Evolutionary conservation across 2,329 filamentous ascomycete species (phyloP).

Genomic region (Monosporascus cannonballus): DNA sequence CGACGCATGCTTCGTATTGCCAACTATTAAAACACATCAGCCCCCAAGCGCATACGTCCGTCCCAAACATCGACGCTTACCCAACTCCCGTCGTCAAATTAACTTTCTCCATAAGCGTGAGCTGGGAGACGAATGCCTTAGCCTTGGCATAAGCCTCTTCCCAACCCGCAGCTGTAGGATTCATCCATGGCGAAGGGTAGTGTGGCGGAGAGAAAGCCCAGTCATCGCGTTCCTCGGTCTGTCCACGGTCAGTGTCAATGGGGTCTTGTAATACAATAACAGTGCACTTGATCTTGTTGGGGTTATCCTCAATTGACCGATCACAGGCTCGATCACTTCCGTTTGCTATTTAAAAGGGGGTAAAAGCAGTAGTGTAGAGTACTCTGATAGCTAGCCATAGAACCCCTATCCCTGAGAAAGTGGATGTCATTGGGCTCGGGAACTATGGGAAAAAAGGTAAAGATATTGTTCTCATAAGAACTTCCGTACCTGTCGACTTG

Average conservation of each 20-base stretch:
- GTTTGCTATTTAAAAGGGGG: no score
- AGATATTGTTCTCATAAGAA: neutral
- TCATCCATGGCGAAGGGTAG: conserved; percentile 86
- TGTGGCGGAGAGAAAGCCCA: conserved; percentile 26
- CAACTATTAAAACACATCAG: conserved; percentile 38
- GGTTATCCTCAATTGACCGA: no score
- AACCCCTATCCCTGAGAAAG: neutral
- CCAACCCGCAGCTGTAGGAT: conserved; percentile 67
- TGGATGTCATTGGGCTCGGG: neutral
- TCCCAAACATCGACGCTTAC: conserved; percentile 37
- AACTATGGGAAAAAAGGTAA: no score
- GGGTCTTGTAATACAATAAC: neutral
- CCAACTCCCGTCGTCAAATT: conserved; percentile 90
- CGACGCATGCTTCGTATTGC: conserved; percentile 68
- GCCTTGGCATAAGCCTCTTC: conserved; percentile 70
- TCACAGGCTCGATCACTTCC: no score
- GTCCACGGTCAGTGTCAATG: conserved; percentile 8
- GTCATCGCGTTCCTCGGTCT: conserved; percentile 16
- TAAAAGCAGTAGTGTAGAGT: no score
- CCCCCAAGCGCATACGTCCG: neutral
- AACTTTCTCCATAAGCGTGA: conserved; percentile 85
- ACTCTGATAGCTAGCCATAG: neutral
- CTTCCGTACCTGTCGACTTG: neutral
- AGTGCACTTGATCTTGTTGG: no score
- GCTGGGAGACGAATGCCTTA: conserved; percentile 69